Conservation (phyloP, 495 filamentous ascomycete genomes). For the Neurospora sp. region DNA sequence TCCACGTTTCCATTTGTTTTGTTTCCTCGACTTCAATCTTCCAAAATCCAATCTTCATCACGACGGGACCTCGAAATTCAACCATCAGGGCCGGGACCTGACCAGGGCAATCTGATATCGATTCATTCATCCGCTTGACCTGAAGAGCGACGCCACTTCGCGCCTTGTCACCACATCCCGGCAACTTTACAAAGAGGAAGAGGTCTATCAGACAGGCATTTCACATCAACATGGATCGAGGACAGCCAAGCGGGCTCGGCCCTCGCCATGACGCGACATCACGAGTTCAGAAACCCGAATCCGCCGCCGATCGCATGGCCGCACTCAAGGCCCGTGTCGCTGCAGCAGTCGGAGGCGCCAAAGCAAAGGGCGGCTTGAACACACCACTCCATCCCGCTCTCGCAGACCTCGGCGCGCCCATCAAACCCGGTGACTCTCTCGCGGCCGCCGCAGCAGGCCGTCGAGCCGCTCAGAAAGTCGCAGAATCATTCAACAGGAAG, state of each 20-base stretch:
- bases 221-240: conserved; percentile 27
- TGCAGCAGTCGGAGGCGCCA: conserved; percentile 54
- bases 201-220: not conserved
- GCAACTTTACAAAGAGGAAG: not conserved
- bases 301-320: conserved; percentile 45
- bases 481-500: conserved; percentile 7
- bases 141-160: not conserved
- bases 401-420: conserved; percentile 55
- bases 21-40: not conserved
- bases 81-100: not conserved
- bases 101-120: not conserved
- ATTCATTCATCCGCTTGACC: not conserved
- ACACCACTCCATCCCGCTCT: conserved; percentile 86
- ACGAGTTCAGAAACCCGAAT: conserved; percentile 42
- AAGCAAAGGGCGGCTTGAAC: conserved; percentile 67
- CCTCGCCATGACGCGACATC: conserved; percentile 42
- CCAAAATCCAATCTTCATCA: not conserved
- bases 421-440: conserved; percentile 37
- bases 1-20: not conserved
- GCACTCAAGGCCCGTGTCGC: conserved; percentile 78
- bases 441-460: conserved; percentile 12
- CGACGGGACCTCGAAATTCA: not conserved
- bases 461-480: conserved; percentile 15
- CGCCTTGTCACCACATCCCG: not conserved
- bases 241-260: conserved; percentile 36